These are phyloP conservation scores for Plasmopara muralis DNA, from an alignment of 352 stramenopile species.

Conservation along the genomic window DNA sequence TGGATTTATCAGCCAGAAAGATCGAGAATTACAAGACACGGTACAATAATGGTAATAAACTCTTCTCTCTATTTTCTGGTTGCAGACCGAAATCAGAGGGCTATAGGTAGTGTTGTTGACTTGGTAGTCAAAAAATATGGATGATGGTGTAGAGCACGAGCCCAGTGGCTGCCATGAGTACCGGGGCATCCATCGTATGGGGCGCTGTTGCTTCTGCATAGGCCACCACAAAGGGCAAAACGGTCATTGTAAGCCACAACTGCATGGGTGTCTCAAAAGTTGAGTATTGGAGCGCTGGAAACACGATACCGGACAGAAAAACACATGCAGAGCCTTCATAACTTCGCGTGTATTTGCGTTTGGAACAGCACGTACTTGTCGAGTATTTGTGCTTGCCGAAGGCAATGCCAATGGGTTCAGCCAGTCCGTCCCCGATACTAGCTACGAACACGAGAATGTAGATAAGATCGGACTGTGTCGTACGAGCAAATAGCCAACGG, in stretches of 20 bases:
- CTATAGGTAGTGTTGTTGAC: conserved; percentile 10
- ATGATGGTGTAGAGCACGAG: conserved; percentile 78
- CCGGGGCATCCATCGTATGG: conserved; percentile 83
- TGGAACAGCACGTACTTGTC: conserved; percentile 68
- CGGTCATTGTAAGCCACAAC: conserved; percentile 71
- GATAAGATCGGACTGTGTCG: conserved; percentile 64
- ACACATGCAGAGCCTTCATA: conserved; percentile 72
- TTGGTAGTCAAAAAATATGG: conserved; percentile 47
- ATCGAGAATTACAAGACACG: conserved; percentile 3
- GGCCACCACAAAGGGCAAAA: conserved; percentile 72
- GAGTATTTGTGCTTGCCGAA: conserved; percentile 85
- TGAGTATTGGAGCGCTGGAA: conserved; percentile 74
- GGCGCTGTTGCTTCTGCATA: conserved; percentile 81
- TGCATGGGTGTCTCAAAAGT: conserved; percentile 68
- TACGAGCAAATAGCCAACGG: conserved; percentile 72
- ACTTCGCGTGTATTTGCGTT: conserved; percentile 73
- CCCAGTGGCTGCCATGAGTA: conserved; percentile 77
- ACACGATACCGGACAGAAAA: conserved; percentile 78
- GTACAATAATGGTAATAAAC: conserved; percentile 21
- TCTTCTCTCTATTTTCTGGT: conserved; percentile 19
- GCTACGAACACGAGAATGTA: conserved; percentile 83
- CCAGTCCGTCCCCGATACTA: conserved; percentile 73
- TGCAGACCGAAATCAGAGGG: conserved; percentile 5
- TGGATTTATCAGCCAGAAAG: conserved; percentile 22
- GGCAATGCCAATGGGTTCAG: conserved; percentile 68